Base-by-base conservation (phyloP, 2,329 filamentous ascomycete genomes). In the Ceratocystis colombiana region DNA sequence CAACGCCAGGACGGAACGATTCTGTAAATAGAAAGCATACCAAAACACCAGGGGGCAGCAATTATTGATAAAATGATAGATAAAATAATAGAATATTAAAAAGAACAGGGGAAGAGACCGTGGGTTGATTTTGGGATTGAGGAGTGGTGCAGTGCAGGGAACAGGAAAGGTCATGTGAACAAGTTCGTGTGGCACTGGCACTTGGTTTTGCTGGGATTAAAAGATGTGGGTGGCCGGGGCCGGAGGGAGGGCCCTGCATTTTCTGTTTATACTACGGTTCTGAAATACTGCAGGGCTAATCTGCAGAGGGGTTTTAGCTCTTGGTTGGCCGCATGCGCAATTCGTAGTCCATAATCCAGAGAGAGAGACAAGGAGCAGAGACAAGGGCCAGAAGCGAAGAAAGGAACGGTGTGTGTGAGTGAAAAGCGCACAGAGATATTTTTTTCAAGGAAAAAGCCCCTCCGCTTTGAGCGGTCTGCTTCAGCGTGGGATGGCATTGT, bases 281-380 rank as follows among this genome's bases (percentile, higher is more conserved):
- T 41, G 37, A 12, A 41, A 41, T 41, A 41, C 8, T 41, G 37
- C 37, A 41, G 37, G 37, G 37, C 37, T 12, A 41, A 41, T 41
- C 10, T 41, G 37, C 37, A 41, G 37, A 67, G 61, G 64, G 65
- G 59, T 37, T 59, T 50, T 59, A 25, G 48, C 20, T 25, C 25
- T 30, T 6, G 66, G 64, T 62, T 66, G 68, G 65, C 67, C 69
- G 68, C 68, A 67, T 69, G 48, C 20, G 37, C 37, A 12, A 41
- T 41, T 12, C 8, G 37, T 41, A 41, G 37, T 41, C 37, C 10
- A 4, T 41, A 10, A 41, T 12, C 37, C 8, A 41, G 37, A 41
- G 37, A 41, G 37, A 37, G 37, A 41, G 22, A 50, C n/a, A n/a
- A 50, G 46, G 17, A 30, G 30, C 33, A 10, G 33, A 37, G 20